Evolutionary conservation across 768 basidiomycete genomes (phyloP), one percentile per base, ranked within the genome.

Genomic region (Leccinum aurantiacum): DNA sequence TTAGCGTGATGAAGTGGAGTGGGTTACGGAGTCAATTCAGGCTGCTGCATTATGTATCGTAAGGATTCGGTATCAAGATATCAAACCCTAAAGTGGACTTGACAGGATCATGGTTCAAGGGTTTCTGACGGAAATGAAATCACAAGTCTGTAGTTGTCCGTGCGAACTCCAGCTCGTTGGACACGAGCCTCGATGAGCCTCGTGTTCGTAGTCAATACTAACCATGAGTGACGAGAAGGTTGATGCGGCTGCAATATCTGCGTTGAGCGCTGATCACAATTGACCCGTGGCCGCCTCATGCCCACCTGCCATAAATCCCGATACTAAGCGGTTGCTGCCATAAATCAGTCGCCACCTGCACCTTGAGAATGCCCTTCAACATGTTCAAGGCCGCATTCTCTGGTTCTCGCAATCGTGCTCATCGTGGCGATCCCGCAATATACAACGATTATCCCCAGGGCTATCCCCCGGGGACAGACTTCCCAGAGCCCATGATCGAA

Each of bases 321-420:
- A 57, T 58, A 55, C 53, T 63, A 60, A 22, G 49, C 53, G 25
- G 15, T 48, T 53, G 38, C 44, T 48, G 48, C 47, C 61, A 62
- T 61, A 33, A 62, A 64, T 51, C 62, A 64, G 31, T 51, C 67
- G 60, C 63, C 57, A 53, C 60, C 53, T 54, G 54, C 57, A 59
- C 68, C 61, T 59, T 56, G 67, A 72, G 70, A 58, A 74, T 74
- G 72, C 72, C 72, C 61, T 75, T 74, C 60, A 75, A 74, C 63
- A 74, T 74, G 74, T 74, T 74, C 65, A 74, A 74, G 64, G 72
- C 33, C 5, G 33, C 69, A 64, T 71, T 74, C 52, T 62, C 71
- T 58, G 65, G 74, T 61, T 73, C 71, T 57, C 72, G 72, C 69
- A 75, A 63, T 63, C 72, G 72, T 38, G 31, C 51, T 25, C 64